Evolutionary conservation across 1,284 basidiomycete species (phyloP), one percentile per base, ranked within the genome.

Genomic region (Cutaneotrichosporon sp.): DNA sequence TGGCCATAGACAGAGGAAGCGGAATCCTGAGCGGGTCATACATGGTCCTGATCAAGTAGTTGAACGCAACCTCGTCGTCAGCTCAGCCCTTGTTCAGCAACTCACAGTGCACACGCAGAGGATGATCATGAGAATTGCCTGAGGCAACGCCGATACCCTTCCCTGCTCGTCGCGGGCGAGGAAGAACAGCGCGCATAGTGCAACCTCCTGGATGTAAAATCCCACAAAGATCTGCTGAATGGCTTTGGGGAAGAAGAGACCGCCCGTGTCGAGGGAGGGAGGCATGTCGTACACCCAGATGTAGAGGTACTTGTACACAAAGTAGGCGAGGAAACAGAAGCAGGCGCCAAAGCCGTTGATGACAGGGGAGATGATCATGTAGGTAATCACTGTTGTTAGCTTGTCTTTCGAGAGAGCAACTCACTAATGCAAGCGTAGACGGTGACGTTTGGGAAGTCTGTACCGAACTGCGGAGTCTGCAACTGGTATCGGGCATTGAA

Each of bases 141-240:
- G 81, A 0, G 86, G 79, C 0, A 88, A 57, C 0, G 87, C 82
- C 17, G 79, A 80, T 0, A 82, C 73, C 0, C 83, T 76, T 0
- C 71, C 52, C 20, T 82, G 74, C 16, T 75, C 62, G 59, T 89
- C 74, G 44, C 77, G 78, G 0, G 85, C 82, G 4, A 96, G 79
- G 84, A 96, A 94, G 81, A 96, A 96, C 61, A 96, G 75, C 2
- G 87, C 87, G 26, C 81, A 80, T 17, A 96, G 77, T 70, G 88
- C 92, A 47, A 94, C 68, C 75, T 81, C 72, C 68, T 88, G 84
- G 49, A 97, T 80, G 70, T 96, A 97, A 65, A 93, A 61, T 4
- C 91, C 94, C n/a, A 91, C 88, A 64, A 97, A 97, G 37, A 94
- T 71, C 66, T 97, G 93, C 49, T 87, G 83, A 39, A 98, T 84